These are phyloP conservation scores for Acacia concinna DNA, from an alignment of 331 rosid species.

Conservation along the genomic window DNA sequence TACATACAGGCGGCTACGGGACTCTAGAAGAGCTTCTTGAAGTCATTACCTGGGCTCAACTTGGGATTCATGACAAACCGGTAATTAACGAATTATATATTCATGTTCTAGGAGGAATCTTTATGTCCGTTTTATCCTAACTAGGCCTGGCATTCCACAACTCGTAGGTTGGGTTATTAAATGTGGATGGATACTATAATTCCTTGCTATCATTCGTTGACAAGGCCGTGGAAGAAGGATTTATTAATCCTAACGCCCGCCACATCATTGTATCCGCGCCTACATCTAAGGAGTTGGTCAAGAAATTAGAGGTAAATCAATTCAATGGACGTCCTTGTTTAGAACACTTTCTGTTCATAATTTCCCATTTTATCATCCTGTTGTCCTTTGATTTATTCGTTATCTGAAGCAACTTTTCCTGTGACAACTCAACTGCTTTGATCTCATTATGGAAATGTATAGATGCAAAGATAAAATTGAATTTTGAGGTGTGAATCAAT, in stretches of 20 bases:
- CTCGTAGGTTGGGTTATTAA: slow-evolving; percentile 86
- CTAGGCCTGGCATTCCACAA: slow-evolving; percentile 22
- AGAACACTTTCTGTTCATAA: too few relatives aligned
- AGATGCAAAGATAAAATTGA: neutral
- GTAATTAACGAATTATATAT: slow-evolving; percentile 41
- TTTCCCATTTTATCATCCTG: too few relatives aligned
- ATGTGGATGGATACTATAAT: slow-evolving; percentile 95
- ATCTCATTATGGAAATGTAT: neutral
- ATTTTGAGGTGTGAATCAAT: neutral
- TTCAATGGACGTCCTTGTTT: neutral
- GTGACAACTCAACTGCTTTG: neutral
- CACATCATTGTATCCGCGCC: slow-evolving; percentile 98
- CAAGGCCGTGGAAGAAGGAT: slow-evolving; percentile 98
- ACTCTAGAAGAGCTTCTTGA: slow-evolving; percentile 98
- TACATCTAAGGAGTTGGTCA: slow-evolving; percentile 85
- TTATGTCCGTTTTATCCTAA: neutral
- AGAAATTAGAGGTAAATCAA: slow-evolving; percentile 82
- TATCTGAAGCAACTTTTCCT: neutral
- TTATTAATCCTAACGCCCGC: slow-evolving; percentile 89
- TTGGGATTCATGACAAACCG: slow-evolving; percentile 99
- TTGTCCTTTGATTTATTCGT: too few relatives aligned
- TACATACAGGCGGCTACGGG: slow-evolving; percentile 88
- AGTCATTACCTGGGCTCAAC: slow-evolving; percentile 99
- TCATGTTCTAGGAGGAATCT: neutral
- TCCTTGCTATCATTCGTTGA: slow-evolving; percentile 88